Evolutionary conservation across 352 stramenopile species (phyloP), one percentile per base, ranked within the genome.

Genomic region (Pythium grandisporangium): DNA sequence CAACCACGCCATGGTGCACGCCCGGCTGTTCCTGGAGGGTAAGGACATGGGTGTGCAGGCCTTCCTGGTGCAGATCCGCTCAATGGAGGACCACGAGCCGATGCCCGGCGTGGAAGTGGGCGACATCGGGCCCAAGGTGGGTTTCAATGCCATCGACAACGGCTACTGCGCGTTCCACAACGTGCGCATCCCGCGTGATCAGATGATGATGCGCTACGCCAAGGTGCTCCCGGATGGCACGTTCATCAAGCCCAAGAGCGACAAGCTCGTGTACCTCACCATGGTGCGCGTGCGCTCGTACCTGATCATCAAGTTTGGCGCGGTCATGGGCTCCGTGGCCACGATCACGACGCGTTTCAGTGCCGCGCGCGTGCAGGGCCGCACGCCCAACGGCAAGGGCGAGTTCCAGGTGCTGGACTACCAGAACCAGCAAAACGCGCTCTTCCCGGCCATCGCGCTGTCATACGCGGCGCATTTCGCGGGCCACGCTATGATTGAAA

Each of bases 101-200:
- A 55, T 98, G 0, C 70, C 80, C 0, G 92, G 94, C 16, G 76
- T 98, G 2, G 70, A 81, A 35, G 74, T 93, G 0, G 85, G 89
- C 1, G 89, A 97, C 64, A 95, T 97, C 42, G 92, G 92, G 10
- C 80, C 84, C 4, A 98, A 98, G 51, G 78, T 96, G 48, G 88
- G 85, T 46, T 93, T 95, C 62, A 73, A 93, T 32, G 62, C 71
- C 30, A 84, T 96, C 49, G 90, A 97, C 63, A 98, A 97, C 64
- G 91, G 92, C 32, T 97, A 82, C 68, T 61, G 58, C 1, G 64
- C 61, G 20, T 95, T 98, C 56, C 51, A 93, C 44, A 63, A 87
- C 36, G 84, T 97, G 13, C 61, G 67, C 21, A 92, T 98, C 45
- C 89, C 87, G 8, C 68, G 84, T 3, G 61, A 65, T 14, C 45